Percentiles rank a stretch among this genome's conserved stretches.
phyloP scores from a whole-genome alignment of 75 land plant genomes.

The Cryptomeria japonica region DNA sequence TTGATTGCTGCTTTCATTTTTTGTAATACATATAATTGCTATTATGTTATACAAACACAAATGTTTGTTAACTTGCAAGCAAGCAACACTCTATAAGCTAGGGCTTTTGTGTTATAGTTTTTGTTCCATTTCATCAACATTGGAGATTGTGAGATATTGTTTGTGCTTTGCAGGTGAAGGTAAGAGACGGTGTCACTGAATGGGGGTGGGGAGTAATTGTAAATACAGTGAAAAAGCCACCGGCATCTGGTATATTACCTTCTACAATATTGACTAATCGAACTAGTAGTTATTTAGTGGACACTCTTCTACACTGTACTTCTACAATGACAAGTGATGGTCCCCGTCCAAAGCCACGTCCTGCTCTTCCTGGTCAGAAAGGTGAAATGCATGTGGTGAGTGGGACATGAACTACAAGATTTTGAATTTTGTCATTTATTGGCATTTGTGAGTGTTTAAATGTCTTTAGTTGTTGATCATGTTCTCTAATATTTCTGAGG shows the following conservation, averaged over 20 bases:
- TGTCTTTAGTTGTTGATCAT: background rate
- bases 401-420: conserved; percentile 16
- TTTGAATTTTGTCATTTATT: conserved; percentile 12
- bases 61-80: background rate
- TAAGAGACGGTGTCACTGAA: conserved; percentile 88
- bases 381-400: conserved; percentile 99
- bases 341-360: conserved; percentile 72
- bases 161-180: conserved; percentile 61
- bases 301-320: conserved; percentile 83
- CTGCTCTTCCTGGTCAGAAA: conserved; percentile 78
- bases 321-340: conserved; percentile 65
- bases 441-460: background rate
- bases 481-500: background rate
- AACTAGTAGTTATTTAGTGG: conserved; percentile 76
- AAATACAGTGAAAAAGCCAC: conserved; percentile 86
- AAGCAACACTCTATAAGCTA: background rate
- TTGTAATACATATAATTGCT: background rate
- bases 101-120: background rate
- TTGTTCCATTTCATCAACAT: background rate
- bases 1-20: background rate
- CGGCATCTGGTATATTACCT: conserved; percentile 46
- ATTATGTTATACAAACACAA: background rate
- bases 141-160: background rate
- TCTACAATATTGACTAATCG: conserved; percentile 45
- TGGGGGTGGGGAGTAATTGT: conserved; percentile 99